Base-by-base conservation (phyloP, 2,329 filamentous ascomycete genomes). In the Neurospora sp. region DNA sequence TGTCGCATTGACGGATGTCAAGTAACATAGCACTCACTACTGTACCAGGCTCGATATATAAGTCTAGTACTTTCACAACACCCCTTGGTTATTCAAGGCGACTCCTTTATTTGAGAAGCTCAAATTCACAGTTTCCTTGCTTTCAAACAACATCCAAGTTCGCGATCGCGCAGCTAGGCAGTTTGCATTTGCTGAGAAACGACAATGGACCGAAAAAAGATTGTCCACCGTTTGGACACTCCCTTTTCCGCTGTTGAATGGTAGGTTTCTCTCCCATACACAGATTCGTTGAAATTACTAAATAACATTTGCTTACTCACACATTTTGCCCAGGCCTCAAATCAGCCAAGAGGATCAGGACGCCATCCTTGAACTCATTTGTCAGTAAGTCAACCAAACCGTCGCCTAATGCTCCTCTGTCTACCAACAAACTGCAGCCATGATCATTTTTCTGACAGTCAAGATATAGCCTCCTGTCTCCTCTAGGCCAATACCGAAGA, bases 351-450 rank as follows among this genome's bases (percentile, higher is more conserved):
- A 87, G 67, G 83, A 91, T 68, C 88, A 91, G 77, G 85, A 89
- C 68, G 82, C 84, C 4, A 89, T 92, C 43, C 77, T 92, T 10
- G 88, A 91, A 72, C 81, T 92, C 67, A 82, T 92, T 5, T 91
- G 87, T 85, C 85, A 82, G 90, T 91, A 83, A 74, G 81, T 74
- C 17, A 41, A 17, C 15, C 37, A 36, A 8, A 33, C 37, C 28
- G 6, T 17, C 8, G 8, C 15, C 28, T 28, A 17, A n/a, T 17
- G 11, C n/a, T 57, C 36, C 40, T 71, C 41, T 67, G 46, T 68
- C 46, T 68, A 41, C 41, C 67, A 68, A 37, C 52, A 15, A 19
- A 36, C 52, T 39, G 38, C 43, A 11, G 37, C 8, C 4, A 8
- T 62, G 8, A 15, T 23, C 33, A 17, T 46, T 39, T 39, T 72